phyloP scores from a whole-genome alignment of 768 basidiomycete genomes.

The Leccinum variicolor region DNA sequence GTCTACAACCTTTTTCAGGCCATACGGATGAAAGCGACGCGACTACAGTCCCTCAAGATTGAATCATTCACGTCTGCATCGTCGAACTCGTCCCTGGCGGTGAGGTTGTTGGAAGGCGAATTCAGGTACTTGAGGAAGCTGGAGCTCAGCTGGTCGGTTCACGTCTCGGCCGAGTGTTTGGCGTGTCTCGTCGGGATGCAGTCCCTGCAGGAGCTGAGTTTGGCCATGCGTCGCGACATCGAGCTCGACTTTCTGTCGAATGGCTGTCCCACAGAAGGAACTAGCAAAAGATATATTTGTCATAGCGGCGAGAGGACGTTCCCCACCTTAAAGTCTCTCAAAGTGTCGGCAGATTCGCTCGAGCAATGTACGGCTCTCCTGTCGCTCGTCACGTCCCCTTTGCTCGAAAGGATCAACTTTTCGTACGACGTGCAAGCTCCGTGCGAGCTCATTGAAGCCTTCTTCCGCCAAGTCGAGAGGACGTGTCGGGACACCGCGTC shows the following conservation, averaged over 20 bases:
- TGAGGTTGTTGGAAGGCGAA: constrained; percentile 15
- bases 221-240: constrained; percentile 21
- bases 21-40: constrained; percentile 19
- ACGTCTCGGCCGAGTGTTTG: constrained; percentile 22
- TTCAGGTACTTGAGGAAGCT: constrained; percentile 23
- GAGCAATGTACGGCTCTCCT: constrained; percentile 28
- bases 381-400: constrained; percentile 21
- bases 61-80: constrained; percentile 21
- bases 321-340: constrained; percentile 22
- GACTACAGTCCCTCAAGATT: constrained; percentile 18
- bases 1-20: constrained; percentile 23
- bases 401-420: constrained; percentile 21
- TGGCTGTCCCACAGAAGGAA: constrained; percentile 1
- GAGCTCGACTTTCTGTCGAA: constrained; percentile 9
- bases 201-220: constrained; percentile 22
- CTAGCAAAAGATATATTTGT: not conserved
- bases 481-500: constrained; percentile 9
- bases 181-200: constrained; percentile 19
- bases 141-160: constrained; percentile 23
- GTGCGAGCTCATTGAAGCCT: constrained; percentile 15
- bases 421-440: constrained; percentile 28
- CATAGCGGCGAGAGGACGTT: constrained; percentile 14
- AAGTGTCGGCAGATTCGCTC: constrained; percentile 23
- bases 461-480: constrained; percentile 21
- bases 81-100: constrained; percentile 6